A percentile compares a stretch with the other conserved stretches of the same genome.
Conservation (phyloP, 225 moss, liverwort and hornwort genomes). For the Pseudisothecium myosuroides region DNA sequence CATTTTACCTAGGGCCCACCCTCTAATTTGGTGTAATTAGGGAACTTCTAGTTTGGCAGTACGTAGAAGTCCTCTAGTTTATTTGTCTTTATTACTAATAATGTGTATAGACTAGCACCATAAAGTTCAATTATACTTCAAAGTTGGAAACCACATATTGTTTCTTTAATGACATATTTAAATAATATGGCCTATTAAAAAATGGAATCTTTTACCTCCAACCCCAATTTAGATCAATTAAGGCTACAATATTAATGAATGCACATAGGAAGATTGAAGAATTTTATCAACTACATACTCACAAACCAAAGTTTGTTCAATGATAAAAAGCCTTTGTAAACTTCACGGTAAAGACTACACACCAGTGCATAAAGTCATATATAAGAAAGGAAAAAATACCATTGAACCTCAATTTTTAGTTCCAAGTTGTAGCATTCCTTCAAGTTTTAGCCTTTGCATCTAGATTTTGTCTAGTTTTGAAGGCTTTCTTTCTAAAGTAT, state of each 20-base stretch:
- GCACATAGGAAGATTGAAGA: background rate
- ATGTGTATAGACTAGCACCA: rapidly evolving
- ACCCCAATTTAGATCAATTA: too few species aligned
- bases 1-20: too few species aligned
- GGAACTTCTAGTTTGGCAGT: background rate
- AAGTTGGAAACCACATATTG: background rate
- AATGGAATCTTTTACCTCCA: background rate
- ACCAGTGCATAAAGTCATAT: background rate
- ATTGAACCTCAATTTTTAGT: background rate
- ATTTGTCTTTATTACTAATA: background rate
- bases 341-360: background rate
- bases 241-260: background rate
- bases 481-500: background rate
- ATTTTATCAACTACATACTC: background rate
- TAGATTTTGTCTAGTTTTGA: background rate
- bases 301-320: background rate
- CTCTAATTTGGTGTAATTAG: too few species aligned
- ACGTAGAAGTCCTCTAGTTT: background rate
- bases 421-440: background rate
- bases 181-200: background rate
- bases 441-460: background rate
- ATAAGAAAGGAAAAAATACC: too few species aligned
- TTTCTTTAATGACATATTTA: background rate
- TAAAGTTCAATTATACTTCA: background rate
- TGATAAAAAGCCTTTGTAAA: background rate